Evolutionary conservation across 306 rosid species (phyloP), one percentile per base, ranked within the genome.

Genomic region (Cyclanthera cordifolia): DNA sequence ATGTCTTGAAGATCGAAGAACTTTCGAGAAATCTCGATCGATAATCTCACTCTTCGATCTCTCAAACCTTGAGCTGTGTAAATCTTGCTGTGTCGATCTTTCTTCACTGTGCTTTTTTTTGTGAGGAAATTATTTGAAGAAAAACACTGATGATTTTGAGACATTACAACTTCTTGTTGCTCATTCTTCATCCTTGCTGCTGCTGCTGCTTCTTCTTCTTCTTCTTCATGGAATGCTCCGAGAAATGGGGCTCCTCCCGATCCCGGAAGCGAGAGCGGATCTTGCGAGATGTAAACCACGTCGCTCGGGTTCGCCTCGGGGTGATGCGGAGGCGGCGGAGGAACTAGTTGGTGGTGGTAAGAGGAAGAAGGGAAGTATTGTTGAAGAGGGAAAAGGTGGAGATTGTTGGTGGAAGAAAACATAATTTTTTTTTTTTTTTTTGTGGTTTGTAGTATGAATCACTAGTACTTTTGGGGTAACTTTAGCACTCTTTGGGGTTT

Each of bases 1-100:
- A 82, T 78, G 80, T 93, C 98, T 72, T 93, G 98, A 51, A 93
- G 96, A 84, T 93, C 96, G 34, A 93, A 93, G 90, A 93, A 93
- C 83, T 90, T 84, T 2, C 98, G 69, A 17, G 98, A 88, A 2
- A 90, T 86, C 46, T 82, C 92, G 39, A 93, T 85, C 59, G 96
- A 93, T 16, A 93, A 66, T 53, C 98, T 86, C 6, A 93, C 98
- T 78, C 98, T 78, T 6, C 98, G 71, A 57, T 93, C 98, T 34
- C 98, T 84, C 74, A 87, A 67, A 4, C 98, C 98, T 65, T 90
- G 98, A 2, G 98, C 84, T 16, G 98, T 93, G 84, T 75, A 77
- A 83, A 93, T 93, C 91, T 93, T 93, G 80, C 96, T 89, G 81
- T 93, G 99, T 24, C 90, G 77, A 17, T 93, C 95, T 72, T 87